phyloP scores from a whole-genome alignment of 345 rosid species.

The Euphorbia tirucalli region DNA sequence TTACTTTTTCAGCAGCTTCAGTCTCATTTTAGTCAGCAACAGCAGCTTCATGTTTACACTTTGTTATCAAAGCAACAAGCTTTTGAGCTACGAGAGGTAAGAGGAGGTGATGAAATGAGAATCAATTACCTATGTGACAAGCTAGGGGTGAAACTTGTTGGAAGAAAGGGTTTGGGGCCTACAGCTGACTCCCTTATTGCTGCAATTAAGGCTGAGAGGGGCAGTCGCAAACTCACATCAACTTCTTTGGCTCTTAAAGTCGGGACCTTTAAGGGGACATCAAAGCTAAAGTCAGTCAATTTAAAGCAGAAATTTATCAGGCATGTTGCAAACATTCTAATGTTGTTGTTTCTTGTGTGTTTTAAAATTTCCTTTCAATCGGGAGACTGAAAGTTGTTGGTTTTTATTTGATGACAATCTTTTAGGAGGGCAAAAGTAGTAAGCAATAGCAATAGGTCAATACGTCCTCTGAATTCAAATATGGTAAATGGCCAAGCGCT shows the following conservation, averaged over 20 bases:
- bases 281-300: slow-evolving; percentile 58
- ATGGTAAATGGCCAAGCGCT: slow-evolving; percentile 30
- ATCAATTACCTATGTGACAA: slow-evolving; percentile 73
- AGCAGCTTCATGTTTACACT: slow-evolving; percentile 81
- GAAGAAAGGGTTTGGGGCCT: slow-evolving; percentile 89
- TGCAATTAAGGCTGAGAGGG: slow-evolving; percentile 89
- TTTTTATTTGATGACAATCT: slow-evolving; percentile 9
- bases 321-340: slow-evolving; percentile 30
- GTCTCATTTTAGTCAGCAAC: slow-evolving; percentile 93
- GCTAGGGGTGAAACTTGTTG: slow-evolving; percentile 82
- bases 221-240: slow-evolving; percentile 56
- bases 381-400: neutral
- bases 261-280: slow-evolving; percentile 48
- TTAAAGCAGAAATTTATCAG: slow-evolving; percentile 70
- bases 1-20: slow-evolving; percentile 94
- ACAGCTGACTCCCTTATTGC: slow-evolving; percentile 81
- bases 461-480: slow-evolving; percentile 26
- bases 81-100: slow-evolving; percentile 89
- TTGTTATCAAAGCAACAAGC: slow-evolving; percentile 82
- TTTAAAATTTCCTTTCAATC: neutral
- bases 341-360: neutral
- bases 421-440: slow-evolving; percentile 65
- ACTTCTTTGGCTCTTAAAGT: slow-evolving; percentile 47
- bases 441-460: slow-evolving; percentile 37
- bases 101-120: slow-evolving; percentile 96